Evolutionary conservation across 257 asterid species (phyloP), one percentile per base, ranked within the genome.

Genomic region (Nicotiana noctiflora): DNA sequence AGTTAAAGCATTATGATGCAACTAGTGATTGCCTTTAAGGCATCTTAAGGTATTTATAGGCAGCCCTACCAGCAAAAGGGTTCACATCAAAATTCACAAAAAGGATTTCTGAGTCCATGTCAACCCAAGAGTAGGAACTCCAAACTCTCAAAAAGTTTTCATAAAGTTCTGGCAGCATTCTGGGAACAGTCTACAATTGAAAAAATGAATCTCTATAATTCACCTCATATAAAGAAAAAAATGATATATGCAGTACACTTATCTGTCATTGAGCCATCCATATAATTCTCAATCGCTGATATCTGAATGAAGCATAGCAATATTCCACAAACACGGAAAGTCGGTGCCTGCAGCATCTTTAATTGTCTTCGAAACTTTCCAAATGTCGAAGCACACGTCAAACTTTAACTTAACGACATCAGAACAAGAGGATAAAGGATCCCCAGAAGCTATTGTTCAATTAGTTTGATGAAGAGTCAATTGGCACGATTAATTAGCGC

Each of bases 401-500:
- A 40, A 40, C 3, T 8, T 40, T 40, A 40, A 40, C 49, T 40
- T 40, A 12, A 40, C 49, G 8, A 8, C 49, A 13, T 51, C 56
- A 51, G 56, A 51, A 4, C 56, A 51, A 51, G 18, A 4, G 17
- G 17, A 0, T 13, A 11, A 11, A 51, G 2, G 55, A 51, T 70
- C 19, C 57, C 77, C 19, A 44, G 77, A 66, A 59, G 51, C 19
- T 37, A 40, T 40, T 46, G 81, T n/a, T 37, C 37, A 18, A 21
- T 32, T 31, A 60, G 60, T 59, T 60, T 32, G 12, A 65, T 9
- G 21, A 40, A 9, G 63, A 31, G 14, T 34, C 21, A 18, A 18
- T 77, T 3, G 61, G 79, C 79, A 19, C 49, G 17, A 61, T n/a
- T 65, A 63, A 29, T 82, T 86, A 87, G 31, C 86, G 53, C 65